Conservation (phyloP, 176 grass and related monocot genomes). For the barley (Hordeum vulgare) region MorexV3_pseudomolecules_assembly NC_058521.1:591701796-591702295, state of each 20-base stretch:
- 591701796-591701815: conserved; percentile 42
- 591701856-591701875: conserved; percentile 54
- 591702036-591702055: conserved; percentile 46
- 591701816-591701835: not conserved
- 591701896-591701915: not conserved
- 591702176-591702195: conserved; percentile 31
- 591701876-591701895: conserved; percentile 36
- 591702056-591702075: conserved; percentile 34
- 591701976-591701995: conserved; percentile 36
- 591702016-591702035: conserved; percentile 48
- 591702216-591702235: conserved; percentile 20
- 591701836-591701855: conserved; percentile 33
- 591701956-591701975: conserved; percentile 69
- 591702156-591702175: conserved; percentile 13
- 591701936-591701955: conserved; percentile 54
- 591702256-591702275: conserved; percentile 52
- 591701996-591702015: conserved; percentile 30
- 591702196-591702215: conserved; percentile 34
- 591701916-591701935: conserved; percentile 43
- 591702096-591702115: conserved; percentile 42
- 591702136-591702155: conserved; percentile 46
- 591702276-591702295: conserved; percentile 57
- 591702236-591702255: not conserved
- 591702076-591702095: conserved; percentile 24
- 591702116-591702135: conserved; percentile 41